Conservation (phyloP, 2,329 filamentous ascomycete genomes). For the Colletotrichum sp. region DNA sequence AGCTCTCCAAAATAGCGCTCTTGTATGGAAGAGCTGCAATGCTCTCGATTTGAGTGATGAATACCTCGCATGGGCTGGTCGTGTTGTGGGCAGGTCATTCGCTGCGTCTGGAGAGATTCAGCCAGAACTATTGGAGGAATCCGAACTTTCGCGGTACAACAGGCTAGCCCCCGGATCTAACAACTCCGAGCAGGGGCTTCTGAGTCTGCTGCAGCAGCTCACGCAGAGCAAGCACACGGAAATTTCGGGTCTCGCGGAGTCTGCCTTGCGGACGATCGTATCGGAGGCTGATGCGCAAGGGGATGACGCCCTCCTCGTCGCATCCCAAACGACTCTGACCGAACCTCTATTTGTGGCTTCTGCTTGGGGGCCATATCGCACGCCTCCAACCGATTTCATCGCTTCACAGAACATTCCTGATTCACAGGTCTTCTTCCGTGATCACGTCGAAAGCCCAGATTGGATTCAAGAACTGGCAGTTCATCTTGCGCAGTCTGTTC, state of each 20-base stretch:
- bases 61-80: constrained; percentile 85
- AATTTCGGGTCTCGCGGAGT: constrained; percentile 65
- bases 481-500: constrained; percentile 63
- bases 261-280: constrained; percentile 61
- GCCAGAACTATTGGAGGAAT: constrained; percentile 64
- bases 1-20: constrained; percentile 65
- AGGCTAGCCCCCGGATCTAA: constrained; percentile 51
- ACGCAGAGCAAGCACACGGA: constrained; percentile 61
- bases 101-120: constrained; percentile 75
- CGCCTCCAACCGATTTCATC: constrained; percentile 56
- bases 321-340: constrained; percentile 57
- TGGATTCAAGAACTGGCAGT: constrained; percentile 71
- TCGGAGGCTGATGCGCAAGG: constrained; percentile 54
- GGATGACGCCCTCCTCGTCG: constrained; percentile 52
- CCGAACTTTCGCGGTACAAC: constrained; percentile 55
- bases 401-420: constrained; percentile 23
- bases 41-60: constrained; percentile 66
- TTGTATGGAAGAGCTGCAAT: constrained; percentile 79
- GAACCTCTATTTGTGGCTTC: constrained; percentile 59
- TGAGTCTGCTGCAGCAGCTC: constrained; percentile 66
- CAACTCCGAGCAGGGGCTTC: constrained; percentile 67
- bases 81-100: constrained; percentile 84
- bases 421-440: constrained; percentile 37
- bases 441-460: constrained; percentile 46
- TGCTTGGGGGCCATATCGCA: constrained; percentile 60